Percentiles rank a stretch among this genome's conserved stretches.
phyloP scores from a whole-genome alignment of 1,284 basidiomycete genomes.

The Porogramme epimiltina region DNA sequence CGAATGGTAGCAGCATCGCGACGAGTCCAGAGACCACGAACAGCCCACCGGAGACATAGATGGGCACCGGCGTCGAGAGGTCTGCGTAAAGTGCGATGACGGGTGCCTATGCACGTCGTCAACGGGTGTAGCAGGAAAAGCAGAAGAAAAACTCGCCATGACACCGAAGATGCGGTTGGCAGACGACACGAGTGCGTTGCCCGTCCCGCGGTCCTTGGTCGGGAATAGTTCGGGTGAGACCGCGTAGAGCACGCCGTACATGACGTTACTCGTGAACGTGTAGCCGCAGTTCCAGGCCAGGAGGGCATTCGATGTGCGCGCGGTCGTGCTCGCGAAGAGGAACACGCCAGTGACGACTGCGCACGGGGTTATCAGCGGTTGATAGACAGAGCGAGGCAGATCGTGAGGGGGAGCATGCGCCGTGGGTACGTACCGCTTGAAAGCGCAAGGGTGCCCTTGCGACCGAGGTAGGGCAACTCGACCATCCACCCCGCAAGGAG shows the following conservation, averaged over 20 bases:
- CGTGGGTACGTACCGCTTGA: slow-evolving; percentile 44
- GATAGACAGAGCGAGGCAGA: no score
- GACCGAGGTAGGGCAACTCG: slow-evolving; percentile 58
- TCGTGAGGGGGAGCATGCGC: no score
- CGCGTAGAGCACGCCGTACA: slow-evolving; percentile 76
- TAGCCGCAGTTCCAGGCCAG: slow-evolving; percentile 78
- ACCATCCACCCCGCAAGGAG: slow-evolving; percentile 62
- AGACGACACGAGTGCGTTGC: slow-evolving; percentile 65
- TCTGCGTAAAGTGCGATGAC: not conserved
- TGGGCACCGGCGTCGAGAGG: no score
- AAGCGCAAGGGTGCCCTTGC: slow-evolving; percentile 63
- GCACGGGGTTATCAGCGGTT: no score
- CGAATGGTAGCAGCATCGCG: no score
- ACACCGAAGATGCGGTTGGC: slow-evolving; percentile 67
- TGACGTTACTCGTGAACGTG: slow-evolving; percentile 63
- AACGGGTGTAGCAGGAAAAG: no score
- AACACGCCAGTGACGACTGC: slow-evolving; percentile 68
- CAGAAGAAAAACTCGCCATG: no score
- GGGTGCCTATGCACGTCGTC: no score
- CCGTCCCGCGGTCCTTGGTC: slow-evolving; percentile 71
- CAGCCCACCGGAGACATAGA: no score
- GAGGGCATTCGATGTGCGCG: slow-evolving; percentile 60
- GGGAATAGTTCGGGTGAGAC: slow-evolving; percentile 72
- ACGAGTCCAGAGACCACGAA: no score
- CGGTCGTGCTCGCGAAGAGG: slow-evolving; percentile 69